Percentiles rank a stretch among this genome's conserved stretches.
phyloP scores from a whole-genome alignment of 257 asterid species.

The Phtheirospermum japonicum region DNA sequence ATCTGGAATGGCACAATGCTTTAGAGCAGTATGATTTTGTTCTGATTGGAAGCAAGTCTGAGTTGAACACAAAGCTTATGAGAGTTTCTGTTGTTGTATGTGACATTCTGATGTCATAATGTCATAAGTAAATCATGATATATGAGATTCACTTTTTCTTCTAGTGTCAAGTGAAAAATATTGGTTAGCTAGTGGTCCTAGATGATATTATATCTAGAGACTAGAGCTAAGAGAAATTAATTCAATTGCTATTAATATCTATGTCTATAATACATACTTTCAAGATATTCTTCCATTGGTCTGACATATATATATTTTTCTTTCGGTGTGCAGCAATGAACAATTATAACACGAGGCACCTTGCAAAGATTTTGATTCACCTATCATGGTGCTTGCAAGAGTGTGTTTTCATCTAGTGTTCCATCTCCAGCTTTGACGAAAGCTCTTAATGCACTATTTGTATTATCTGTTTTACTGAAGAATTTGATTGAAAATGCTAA shows the following conservation, averaged over 20 bases:
- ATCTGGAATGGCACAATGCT: too few species aligned
- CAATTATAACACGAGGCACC: slow-evolving; percentile 83
- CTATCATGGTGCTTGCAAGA: slow-evolving; percentile 86
- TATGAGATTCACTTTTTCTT: slow-evolving; percentile 7
- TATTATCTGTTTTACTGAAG: slow-evolving; percentile 88
- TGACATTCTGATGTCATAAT: slow-evolving; percentile 7
- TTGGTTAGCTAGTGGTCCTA: neutral
- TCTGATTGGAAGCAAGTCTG: slow-evolving; percentile 5
- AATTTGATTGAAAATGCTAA: slow-evolving; percentile 68
- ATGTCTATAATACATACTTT: too few species aligned
- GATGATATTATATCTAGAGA: slow-evolving; percentile 1
- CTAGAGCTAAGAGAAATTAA: too few species aligned
- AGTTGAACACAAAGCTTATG: neutral
- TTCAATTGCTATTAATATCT: slow-evolving; percentile 8
- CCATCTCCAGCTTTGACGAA: slow-evolving; percentile 52
- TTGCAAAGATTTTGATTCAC: slow-evolving; percentile 82
- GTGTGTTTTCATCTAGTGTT: slow-evolving; percentile 62
- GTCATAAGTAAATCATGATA: neutral
- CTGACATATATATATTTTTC: too few species aligned
- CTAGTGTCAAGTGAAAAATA: slow-evolving; percentile 1
- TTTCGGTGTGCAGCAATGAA: slow-evolving; percentile 62
- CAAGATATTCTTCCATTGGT: too few species aligned
- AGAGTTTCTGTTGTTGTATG: slow-evolving; percentile 7
- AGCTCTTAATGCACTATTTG: slow-evolving; percentile 77
- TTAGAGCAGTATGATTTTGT: too few species aligned